Evolutionary conservation across 1,139 yeast genomes (phyloP).

Genomic region (Suhomyces yuchorum): DNA sequence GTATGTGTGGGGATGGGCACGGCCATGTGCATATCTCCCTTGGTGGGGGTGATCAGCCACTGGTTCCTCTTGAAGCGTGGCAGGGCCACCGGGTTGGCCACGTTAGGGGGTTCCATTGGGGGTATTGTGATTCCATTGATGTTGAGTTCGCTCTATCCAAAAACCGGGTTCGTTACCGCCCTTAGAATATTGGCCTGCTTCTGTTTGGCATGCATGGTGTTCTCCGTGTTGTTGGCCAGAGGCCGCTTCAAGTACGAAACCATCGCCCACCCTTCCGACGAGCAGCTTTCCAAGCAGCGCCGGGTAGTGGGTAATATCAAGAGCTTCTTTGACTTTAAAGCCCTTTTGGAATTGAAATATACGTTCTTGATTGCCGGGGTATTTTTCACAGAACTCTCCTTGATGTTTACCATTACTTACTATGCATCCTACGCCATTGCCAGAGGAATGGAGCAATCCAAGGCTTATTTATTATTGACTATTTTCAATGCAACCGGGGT

Average conservation of each 20-base stretch:
- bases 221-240: slow-evolving; percentile 33
- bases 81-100: slow-evolving; percentile 39
- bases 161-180: slow-evolving; percentile 40
- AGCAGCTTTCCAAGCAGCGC: slow-evolving; percentile 4
- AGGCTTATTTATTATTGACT: slow-evolving; percentile 40
- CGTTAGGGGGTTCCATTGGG: slow-evolving; percentile 44
- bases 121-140: slow-evolving; percentile 40
- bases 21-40: slow-evolving; percentile 39
- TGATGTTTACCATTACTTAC: slow-evolving; percentile 51
- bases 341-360: slow-evolving; percentile 31
- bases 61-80: slow-evolving; percentile 42
- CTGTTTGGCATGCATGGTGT: slow-evolving; percentile 32
- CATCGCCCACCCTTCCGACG: slow-evolving; percentile 2
- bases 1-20: slow-evolving; percentile 39
- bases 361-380: slow-evolving; percentile 32
- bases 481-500: slow-evolving; percentile 45
- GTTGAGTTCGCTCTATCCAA: slow-evolving; percentile 32
- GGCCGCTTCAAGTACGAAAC: slow-evolving; percentile 1
- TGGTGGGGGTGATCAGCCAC: slow-evolving; percentile 41
- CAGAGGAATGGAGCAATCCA: slow-evolving; percentile 40
- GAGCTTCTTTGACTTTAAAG: slow-evolving; percentile 27
- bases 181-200: slow-evolving; percentile 37
- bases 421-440: slow-evolving; percentile 47
- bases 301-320: slow-evolving; percentile 13
- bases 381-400: slow-evolving; percentile 56